A percentile compares a stretch with the other conserved stretches of the same genome.
Evolutionary conservation across 1,139 yeast genomes (phyloP).

Genomic region (Geotrichum macrosporum): DNA sequence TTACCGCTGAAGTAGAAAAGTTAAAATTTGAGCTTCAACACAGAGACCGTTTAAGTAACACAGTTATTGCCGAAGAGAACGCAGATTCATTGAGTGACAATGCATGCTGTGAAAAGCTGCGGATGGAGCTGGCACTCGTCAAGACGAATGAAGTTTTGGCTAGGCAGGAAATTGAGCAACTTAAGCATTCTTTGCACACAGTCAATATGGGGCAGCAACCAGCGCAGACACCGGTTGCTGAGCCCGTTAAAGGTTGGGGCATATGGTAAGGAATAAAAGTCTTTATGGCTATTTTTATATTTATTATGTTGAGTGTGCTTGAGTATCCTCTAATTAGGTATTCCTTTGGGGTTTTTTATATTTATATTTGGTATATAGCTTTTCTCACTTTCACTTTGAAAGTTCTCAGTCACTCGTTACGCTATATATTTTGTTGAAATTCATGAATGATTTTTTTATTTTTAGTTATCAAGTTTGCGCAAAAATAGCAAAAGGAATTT

Average conservation of each 20-base stretch:
- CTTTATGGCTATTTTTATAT: too few relatives aligned
- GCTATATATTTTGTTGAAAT: too few relatives aligned
- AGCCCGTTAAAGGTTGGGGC: slow-evolving; percentile 18
- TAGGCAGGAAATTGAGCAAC: slow-evolving; percentile 34
- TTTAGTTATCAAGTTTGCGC: too few relatives aligned
- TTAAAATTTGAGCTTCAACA: slow-evolving; percentile 20
- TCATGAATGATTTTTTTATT: too few relatives aligned
- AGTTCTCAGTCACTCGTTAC: too few relatives aligned
- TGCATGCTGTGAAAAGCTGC: slow-evolving; percentile 32
- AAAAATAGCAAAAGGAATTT: too few relatives aligned
- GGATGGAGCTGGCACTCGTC: slow-evolving; percentile 35
- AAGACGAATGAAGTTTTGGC: slow-evolving; percentile 35
- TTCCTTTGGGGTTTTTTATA: too few relatives aligned
- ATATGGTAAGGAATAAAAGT: too few relatives aligned
- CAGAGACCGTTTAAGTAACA: slow-evolving; percentile 14
- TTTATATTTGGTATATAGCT: too few relatives aligned
- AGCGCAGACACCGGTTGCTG: background rate
- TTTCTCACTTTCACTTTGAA: too few relatives aligned
- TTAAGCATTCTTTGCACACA: slow-evolving; percentile 28
- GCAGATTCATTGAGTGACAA: slow-evolving; percentile 18
- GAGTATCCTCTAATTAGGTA: too few relatives aligned
- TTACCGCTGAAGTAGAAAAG: slow-evolving; percentile 21
- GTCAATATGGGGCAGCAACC: slow-evolving; percentile 5
- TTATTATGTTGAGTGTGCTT: too few relatives aligned
- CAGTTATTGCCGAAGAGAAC: background rate